Base-by-base conservation (phyloP, 768 basidiomycete genomes). In the Termitomyces bulborhizus region DNA sequence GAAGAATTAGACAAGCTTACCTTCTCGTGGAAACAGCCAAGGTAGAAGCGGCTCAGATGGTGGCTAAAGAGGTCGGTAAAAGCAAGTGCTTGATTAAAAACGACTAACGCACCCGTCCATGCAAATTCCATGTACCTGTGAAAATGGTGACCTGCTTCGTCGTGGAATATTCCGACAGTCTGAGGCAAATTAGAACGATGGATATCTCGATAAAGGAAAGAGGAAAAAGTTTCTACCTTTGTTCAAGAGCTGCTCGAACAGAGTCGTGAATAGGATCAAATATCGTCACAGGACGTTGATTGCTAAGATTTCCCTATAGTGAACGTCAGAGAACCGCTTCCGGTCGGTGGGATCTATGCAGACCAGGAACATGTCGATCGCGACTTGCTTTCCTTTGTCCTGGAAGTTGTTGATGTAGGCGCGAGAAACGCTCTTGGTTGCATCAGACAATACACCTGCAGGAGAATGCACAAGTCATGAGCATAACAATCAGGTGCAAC, bases 371-470 rank as follows among this genome's bases (percentile, higher is more conserved):
- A 93, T 88, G 66, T 99, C 97, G 57, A 98, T 98, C 0, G 95
- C 93, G 3, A 81, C 69, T 64, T 99, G 97, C 67, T 99, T 99
- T 37, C 81, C 84, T 67, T 91, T 90, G 67, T 99, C 97, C 63
- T 95, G 90, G 66, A 99, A 97, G 66, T 98, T 98, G 65, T 95
- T 97, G 65, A 98, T 96, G 65, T 98, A 99, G 37, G 95, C 95
- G 57, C 96, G 83, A 3, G 91, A 93, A 32, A 93, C 89, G 63
- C 91, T 95, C 69, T 99, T 99, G 4, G 93, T 96, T 3, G 96
- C 97, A 72, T 99, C 95, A 5, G 93, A 94, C 24, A 99, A 71
- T 41, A 98, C 82, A 46, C 96, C 95, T 81, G 68, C 32, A 53
- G 52, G 54, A 57, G 6, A 50, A 13, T 3, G 4, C 16, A 15